Evolutionary conservation across 108 stramenopile species (phyloP).

Genomic region (Skeletonema tropicum): DNA sequence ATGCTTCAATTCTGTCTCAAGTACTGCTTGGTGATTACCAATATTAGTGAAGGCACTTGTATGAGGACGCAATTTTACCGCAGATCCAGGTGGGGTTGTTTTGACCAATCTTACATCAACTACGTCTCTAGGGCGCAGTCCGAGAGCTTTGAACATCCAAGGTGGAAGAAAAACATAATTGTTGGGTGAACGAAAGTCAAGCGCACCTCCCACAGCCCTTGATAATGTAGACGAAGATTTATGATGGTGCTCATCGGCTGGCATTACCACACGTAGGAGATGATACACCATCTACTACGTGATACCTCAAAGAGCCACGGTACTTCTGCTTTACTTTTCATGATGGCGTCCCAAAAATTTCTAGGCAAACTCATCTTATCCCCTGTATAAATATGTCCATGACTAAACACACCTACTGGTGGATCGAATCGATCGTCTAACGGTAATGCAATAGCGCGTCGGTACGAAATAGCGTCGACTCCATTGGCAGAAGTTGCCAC

Average conservation of each 20-base stretch:
- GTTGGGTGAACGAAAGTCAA: conserved; percentile 92
- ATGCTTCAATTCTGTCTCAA: conserved; percentile 91
- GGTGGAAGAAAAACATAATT: conserved; percentile 86
- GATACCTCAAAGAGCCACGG: conserved; percentile 86
- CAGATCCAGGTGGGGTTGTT: conserved; percentile 69
- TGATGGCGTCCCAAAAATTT: conserved; percentile 77
- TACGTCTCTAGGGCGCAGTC: conserved; percentile 78
- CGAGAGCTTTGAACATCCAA: conserved; percentile 91
- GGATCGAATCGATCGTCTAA: conserved; percentile 84
- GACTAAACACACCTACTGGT: conserved; percentile 85
- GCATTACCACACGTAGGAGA: conserved; percentile 49
- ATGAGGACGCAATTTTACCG: conserved; percentile 82
- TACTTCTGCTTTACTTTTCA: conserved; percentile 75
- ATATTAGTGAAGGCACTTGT: conserved; percentile 70
- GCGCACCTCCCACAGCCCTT: conserved; percentile 77
- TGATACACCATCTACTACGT: conserved; percentile 71
- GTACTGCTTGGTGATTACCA: conserved; percentile 84
- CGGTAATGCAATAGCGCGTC: conserved; percentile 77
- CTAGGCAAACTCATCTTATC: conserved; percentile 84
- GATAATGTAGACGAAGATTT: conserved; percentile 44
- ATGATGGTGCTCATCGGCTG: conserved; percentile 53
- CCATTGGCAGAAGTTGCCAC: conserved; percentile 57
- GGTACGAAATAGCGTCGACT: conserved; percentile 47
- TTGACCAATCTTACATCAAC: conserved; percentile 71
- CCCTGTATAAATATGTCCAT: conserved; percentile 84